Evolutionary conservation across 495 filamentous ascomycete species (phyloP).

Genomic region (Hyaloscypha variabilis): DNA sequence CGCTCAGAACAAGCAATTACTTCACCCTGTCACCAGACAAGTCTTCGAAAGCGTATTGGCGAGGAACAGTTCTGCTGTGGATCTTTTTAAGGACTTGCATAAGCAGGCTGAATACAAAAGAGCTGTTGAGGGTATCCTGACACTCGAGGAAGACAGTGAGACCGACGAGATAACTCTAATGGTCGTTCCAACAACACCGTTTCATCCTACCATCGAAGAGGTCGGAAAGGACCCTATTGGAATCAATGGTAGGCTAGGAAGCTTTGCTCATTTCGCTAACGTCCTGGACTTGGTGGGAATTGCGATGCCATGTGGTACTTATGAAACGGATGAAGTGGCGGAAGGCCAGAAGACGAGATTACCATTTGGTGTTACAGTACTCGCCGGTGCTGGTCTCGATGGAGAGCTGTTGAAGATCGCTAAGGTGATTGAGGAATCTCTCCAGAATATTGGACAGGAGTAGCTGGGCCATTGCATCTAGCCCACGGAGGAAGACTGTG

Average conservation of each 20-base stretch:
- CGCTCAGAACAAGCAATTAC: conserved; percentile 26
- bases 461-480: neutral
- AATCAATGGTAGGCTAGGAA: conserved; percentile 56
- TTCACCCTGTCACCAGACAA: conserved; percentile 58
- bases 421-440: conserved; percentile 46
- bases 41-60: conserved; percentile 50
- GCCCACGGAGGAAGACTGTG: too few relatives aligned
- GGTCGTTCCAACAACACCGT: conserved; percentile 62
- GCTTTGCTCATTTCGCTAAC: conserved; percentile 67
- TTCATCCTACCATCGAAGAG: conserved; percentile 58
- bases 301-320: conserved; percentile 53
- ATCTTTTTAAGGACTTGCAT: conserved; percentile 57
- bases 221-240: conserved; percentile 56
- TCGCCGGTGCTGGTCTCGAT: conserved; percentile 56
- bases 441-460: conserved; percentile 15
- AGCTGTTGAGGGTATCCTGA: conserved; percentile 43
- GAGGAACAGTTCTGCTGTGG: conserved; percentile 48
- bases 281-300: conserved; percentile 64
- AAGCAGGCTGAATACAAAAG: conserved; percentile 45
- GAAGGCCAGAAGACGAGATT: conserved; percentile 36
- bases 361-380: conserved; percentile 67
- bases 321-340: conserved; percentile 27
- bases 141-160: conserved; percentile 17
- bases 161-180: conserved; percentile 53
- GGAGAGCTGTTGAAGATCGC: conserved; percentile 55